Conservation (phyloP, 768 basidiomycete genomes). For the Xerocomellus amylosporus region DNA sequence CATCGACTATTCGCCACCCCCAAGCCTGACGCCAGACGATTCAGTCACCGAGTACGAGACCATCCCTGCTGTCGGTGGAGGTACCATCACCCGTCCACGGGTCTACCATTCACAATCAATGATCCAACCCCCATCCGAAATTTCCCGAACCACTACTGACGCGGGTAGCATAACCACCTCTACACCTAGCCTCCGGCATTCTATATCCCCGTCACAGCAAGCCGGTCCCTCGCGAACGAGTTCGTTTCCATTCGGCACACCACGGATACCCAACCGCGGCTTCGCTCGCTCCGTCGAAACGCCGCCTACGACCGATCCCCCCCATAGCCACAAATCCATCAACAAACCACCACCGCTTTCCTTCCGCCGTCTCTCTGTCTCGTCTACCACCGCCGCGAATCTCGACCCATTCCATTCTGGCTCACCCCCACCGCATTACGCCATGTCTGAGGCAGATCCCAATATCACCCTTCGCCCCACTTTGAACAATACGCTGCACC, state of each 20-base stretch:
- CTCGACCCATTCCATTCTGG: slow-evolving; percentile 35
- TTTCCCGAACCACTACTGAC: slow-evolving; percentile 33
- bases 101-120: slow-evolving; percentile 83
- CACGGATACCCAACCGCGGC: slow-evolving; percentile 37
- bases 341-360: slow-evolving; percentile 17
- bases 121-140: slow-evolving; percentile 46
- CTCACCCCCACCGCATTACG: slow-evolving; percentile 34
- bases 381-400: slow-evolving; percentile 25
- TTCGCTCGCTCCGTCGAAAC: slow-evolving; percentile 45
- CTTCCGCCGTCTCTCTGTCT: slow-evolving; percentile 35
- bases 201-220: slow-evolving; percentile 6
- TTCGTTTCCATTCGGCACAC: slow-evolving; percentile 5
- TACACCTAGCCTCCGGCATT: neutral
- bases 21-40: slow-evolving; percentile 44
- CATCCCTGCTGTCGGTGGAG: slow-evolving; percentile 89
- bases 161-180: slow-evolving; percentile 50
- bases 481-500: slow-evolving; percentile 74
- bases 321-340: slow-evolving; percentile 18
- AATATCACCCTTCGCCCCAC: slow-evolving; percentile 64
- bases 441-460: slow-evolving; percentile 41
- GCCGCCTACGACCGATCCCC: slow-evolving; percentile 38
- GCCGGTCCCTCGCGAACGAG: slow-evolving; percentile 32
- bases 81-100: slow-evolving; percentile 79
- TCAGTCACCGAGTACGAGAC: slow-evolving; percentile 72
- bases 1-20: slow-evolving; percentile 44